Evolutionary conservation across 2,329 filamentous ascomycete genomes (phyloP).

Genomic region (Pseudovirgaria hyperparasitica): DNA sequence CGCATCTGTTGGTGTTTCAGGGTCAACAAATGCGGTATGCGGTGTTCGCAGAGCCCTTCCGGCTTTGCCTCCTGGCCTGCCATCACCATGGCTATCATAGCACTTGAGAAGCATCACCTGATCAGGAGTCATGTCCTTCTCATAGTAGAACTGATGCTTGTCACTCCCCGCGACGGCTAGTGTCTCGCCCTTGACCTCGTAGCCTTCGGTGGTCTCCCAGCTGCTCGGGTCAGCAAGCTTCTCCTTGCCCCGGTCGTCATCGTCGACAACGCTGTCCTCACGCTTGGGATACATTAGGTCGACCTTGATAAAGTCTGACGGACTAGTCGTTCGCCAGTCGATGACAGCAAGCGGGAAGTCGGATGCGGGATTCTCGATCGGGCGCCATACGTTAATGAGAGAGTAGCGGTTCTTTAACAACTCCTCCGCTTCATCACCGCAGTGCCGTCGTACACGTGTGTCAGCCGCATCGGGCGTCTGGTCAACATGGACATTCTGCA

Average conservation of each 20-base stretch:
- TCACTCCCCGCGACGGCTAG: slow-evolving; percentile 45
- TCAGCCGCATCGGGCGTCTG: slow-evolving; percentile 53
- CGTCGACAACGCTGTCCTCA: slow-evolving; percentile 20
- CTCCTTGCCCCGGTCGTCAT: slow-evolving; percentile 48
- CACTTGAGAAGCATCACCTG: slow-evolving; percentile 42
- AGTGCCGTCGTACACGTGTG: slow-evolving; percentile 47
- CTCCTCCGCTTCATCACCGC: slow-evolving; percentile 41
- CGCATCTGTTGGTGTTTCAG: slow-evolving; percentile 37
- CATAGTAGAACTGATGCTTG: slow-evolving; percentile 49
- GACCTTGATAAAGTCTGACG: slow-evolving; percentile 46
- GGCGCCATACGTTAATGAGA: slow-evolving; percentile 61
- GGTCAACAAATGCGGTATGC: slow-evolving; percentile 53
- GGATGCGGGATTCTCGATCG: slow-evolving; percentile 50
- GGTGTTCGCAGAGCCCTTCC: slow-evolving; percentile 38
- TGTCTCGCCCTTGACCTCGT: slow-evolving; percentile 51
- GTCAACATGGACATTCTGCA: slow-evolving; percentile 60
- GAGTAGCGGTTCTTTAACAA: slow-evolving; percentile 48
- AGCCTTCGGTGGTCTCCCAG: slow-evolving; percentile 41
- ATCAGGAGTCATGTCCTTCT: slow-evolving; percentile 52
- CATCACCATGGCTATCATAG: slow-evolving; percentile 32
- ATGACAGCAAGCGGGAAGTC: slow-evolving; percentile 58
- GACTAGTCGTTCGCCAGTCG: slow-evolving; percentile 47
- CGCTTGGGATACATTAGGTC: slow-evolving; percentile 49
- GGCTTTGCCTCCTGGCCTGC: slow-evolving; percentile 24
- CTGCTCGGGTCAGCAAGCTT: slow-evolving; percentile 36